Evolutionary conservation across 228 moss, liverwort and hornwort species (phyloP).

Genomic region (Sphagnum fallax): DNA sequence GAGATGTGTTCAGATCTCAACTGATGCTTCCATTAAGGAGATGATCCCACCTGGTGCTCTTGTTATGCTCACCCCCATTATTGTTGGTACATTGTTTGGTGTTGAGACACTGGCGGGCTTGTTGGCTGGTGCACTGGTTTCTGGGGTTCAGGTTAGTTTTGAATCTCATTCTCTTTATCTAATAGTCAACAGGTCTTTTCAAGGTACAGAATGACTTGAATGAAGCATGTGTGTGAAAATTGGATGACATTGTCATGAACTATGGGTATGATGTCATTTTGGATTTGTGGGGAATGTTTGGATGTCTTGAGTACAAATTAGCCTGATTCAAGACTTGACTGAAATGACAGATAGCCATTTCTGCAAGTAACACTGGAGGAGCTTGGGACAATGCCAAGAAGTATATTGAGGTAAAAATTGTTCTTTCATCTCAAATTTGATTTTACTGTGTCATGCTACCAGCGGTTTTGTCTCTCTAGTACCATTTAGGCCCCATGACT

Average conservation of each 20-base stretch:
- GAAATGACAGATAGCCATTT: conserved; percentile 61
- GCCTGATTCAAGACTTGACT: no score
- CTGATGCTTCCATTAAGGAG: conserved; percentile 86
- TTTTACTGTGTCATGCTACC: not conserved
- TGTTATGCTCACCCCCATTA: conserved; percentile 76
- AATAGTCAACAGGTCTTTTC: not conserved
- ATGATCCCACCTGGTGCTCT: conserved; percentile 97
- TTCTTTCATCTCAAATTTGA: not conserved
- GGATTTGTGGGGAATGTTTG: no score
- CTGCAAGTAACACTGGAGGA: conserved; percentile 91
- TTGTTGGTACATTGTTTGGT: conserved; percentile 78
- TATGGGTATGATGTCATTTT: no score
- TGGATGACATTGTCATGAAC: no score
- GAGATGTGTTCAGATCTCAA: conserved; percentile 80
- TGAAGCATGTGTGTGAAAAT: no score
- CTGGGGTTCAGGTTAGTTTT: conserved; percentile 59
- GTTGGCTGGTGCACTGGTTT: conserved; percentile 76
- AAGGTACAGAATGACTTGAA: no score
- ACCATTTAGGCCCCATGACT: no score
- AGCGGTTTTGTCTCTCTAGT: no score
- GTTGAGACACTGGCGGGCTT: conserved; percentile 75
- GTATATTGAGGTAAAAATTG: conserved; percentile 57
- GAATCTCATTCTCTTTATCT: not conserved
- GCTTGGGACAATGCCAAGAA: conserved; percentile 97
- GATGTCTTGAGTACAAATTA: no score